Evolutionary conservation across 345 rosid genomes (phyloP).

Genomic region (Limnanthes douglasii): DNA sequence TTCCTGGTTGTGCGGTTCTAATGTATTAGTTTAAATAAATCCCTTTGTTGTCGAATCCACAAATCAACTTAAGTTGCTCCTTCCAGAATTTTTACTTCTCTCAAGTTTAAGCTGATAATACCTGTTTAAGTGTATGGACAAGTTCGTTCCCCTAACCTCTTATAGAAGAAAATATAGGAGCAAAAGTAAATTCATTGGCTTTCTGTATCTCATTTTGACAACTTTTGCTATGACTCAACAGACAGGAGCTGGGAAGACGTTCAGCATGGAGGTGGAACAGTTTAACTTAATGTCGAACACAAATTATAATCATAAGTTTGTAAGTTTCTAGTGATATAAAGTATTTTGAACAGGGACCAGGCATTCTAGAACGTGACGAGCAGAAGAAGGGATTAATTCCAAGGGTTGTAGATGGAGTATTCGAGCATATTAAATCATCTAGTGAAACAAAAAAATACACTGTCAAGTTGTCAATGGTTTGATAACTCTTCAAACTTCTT

Average conservation of each 20-base stretch:
- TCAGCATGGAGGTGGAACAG: conserved; percentile 59
- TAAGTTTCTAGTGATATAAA: background rate
- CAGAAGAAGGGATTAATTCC: conserved; percentile 60
- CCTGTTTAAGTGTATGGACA: no score
- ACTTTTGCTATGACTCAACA: conserved; percentile 12
- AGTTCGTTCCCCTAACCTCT: no score
- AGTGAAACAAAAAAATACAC: conserved; percentile 25
- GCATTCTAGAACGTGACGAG: conserved; percentile 35
- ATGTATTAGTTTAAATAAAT: no score
- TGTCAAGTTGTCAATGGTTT: conserved; percentile 81
- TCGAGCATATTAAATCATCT: conserved; percentile 30
- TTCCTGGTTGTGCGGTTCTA: no score
- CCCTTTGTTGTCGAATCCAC: no score
- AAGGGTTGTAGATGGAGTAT: conserved; percentile 57
- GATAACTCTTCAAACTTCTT: no score
- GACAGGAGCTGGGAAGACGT: conserved; percentile 97
- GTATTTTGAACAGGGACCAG: conserved; percentile 32
- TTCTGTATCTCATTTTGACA: background rate
- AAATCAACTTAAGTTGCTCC: no score
- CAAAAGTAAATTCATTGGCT: conserved; percentile 1
- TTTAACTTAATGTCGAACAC: background rate
- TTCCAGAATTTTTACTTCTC: no score
- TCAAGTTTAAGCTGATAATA: no score
- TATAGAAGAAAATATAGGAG: no score
- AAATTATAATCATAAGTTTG: no score